Evolutionary conservation across 2,329 filamentous ascomycete species (phyloP).

Genomic region (Atkinsonella texensis): DNA sequence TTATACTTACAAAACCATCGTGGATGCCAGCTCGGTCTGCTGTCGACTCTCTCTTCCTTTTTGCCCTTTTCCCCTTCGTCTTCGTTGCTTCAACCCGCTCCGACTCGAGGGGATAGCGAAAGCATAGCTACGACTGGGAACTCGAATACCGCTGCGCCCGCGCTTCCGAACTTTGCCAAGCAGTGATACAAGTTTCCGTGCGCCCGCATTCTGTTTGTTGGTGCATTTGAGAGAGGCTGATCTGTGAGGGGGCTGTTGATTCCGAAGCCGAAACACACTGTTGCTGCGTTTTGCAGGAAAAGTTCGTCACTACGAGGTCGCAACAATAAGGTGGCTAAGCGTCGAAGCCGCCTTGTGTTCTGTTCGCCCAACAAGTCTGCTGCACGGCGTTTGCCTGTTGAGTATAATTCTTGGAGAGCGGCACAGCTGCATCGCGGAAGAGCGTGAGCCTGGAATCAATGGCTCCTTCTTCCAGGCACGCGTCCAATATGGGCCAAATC

Average conservation of each 20-base stretch:
- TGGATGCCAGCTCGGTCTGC: conserved; percentile 2
- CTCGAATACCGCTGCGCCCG: not conserved
- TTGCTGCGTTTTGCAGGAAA: not conserved
- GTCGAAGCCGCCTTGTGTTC: too few species aligned
- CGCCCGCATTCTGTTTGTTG: too few species aligned
- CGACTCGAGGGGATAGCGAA: not conserved
- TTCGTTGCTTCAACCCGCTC: too few species aligned
- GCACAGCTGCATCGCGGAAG: not conserved
- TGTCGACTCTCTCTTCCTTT: not conserved
- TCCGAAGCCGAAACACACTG: not conserved
- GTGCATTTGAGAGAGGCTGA: not conserved
- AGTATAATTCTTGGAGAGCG: not conserved
- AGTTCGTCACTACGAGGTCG: not conserved
- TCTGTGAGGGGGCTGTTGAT: not conserved
- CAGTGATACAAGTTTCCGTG: too few species aligned
- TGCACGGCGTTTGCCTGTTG: not conserved
- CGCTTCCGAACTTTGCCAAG: too few species aligned
- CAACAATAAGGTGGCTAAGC: too few species aligned
- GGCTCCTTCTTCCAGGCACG: conserved; percentile 37
- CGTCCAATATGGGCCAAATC: conserved; percentile 66
- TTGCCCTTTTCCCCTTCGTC: not conserved
- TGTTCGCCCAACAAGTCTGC: not conserved
- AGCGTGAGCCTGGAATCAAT: conserved; percentile 24
- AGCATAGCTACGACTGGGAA: not conserved
- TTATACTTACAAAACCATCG: conserved; percentile 22